Conservation (phyloP, 305 asterid genomes). For the Fraxinus albicans region DNA sequence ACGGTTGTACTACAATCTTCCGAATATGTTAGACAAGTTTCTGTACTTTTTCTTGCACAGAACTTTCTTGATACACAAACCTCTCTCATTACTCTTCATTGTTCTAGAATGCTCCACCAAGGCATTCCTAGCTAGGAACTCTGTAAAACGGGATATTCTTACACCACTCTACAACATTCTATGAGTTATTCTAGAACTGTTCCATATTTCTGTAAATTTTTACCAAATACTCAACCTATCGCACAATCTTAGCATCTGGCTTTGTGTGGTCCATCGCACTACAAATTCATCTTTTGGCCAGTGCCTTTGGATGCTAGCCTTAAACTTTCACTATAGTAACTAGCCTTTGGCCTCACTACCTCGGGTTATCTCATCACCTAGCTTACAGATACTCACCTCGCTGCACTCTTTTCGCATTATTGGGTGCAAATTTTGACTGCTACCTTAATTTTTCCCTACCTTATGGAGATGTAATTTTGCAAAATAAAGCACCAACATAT, state of each 20-base stretch:
- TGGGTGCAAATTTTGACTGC: no score
- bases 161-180: not conserved
- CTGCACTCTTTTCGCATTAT: no score
- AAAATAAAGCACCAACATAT: no score
- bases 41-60: not conserved
- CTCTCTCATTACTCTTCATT: not conserved
- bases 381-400: no score
- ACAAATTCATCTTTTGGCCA: not conserved
- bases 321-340: no score
- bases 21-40: not conserved
- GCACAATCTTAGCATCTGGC: not conserved
- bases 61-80: not conserved
- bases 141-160: not conserved
- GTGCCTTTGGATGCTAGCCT: not conserved
- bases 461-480: no score
- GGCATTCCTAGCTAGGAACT: not conserved
- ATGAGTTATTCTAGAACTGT: no score
- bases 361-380: no score
- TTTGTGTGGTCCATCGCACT: no score
- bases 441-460: no score
- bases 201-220: not conserved
- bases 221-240: not conserved
- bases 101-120: not conserved
- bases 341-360: no score
- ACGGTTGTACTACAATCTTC: not conserved